A percentile compares a stretch with the other conserved stretches of the same genome.
These are phyloP conservation scores for Penicillium bovifimosum DNA, from an alignment of 495 filamentous ascomycete genomes.

Conservation along the genomic window DNA sequence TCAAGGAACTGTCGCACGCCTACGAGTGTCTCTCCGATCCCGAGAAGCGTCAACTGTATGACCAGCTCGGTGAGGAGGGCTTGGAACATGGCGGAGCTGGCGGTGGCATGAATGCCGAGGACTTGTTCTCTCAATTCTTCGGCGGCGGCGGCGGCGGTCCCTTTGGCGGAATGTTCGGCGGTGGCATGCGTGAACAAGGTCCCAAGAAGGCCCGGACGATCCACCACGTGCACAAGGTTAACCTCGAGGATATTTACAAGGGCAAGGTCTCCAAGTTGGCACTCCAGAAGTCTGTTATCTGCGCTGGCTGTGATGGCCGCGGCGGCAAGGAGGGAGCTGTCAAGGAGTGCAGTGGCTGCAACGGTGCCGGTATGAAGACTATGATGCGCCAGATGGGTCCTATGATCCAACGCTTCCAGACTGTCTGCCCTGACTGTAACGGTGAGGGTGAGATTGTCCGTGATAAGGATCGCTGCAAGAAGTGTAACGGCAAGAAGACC, in stretches of 20 bases:
- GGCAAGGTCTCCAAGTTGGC: slow-evolving; percentile 97
- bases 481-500: slow-evolving; percentile 94
- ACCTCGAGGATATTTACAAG: slow-evolving; percentile 94
- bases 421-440: slow-evolving; percentile 95
- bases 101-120: slow-evolving; percentile 91
- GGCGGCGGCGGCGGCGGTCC: slow-evolving; percentile 70
- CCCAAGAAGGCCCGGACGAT: slow-evolving; percentile 95
- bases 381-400: slow-evolving; percentile 99
- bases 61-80: slow-evolving; percentile 96
- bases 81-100: slow-evolving; percentile 79
- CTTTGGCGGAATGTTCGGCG: slow-evolving; percentile 80
- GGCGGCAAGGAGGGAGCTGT: slow-evolving; percentile 97
- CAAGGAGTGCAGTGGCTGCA: slow-evolving; percentile 82
- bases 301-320: slow-evolving; percentile 87
- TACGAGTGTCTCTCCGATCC: slow-evolving; percentile 91
- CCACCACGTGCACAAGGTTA: slow-evolving; percentile 96
- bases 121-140: slow-evolving; percentile 97
- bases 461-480: slow-evolving; percentile 94
- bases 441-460: slow-evolving; percentile 95
- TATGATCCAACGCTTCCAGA: slow-evolving; percentile 99
- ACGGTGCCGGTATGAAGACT: slow-evolving; percentile 95
- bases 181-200: slow-evolving; percentile 74
- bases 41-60: slow-evolving; percentile 86
- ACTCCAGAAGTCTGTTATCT: slow-evolving; percentile 95
- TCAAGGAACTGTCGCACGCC: slow-evolving; percentile 93